phyloP scores from a whole-genome alignment of 371 early-diverging fungal species.

The Mucor plumbeus region DNA sequence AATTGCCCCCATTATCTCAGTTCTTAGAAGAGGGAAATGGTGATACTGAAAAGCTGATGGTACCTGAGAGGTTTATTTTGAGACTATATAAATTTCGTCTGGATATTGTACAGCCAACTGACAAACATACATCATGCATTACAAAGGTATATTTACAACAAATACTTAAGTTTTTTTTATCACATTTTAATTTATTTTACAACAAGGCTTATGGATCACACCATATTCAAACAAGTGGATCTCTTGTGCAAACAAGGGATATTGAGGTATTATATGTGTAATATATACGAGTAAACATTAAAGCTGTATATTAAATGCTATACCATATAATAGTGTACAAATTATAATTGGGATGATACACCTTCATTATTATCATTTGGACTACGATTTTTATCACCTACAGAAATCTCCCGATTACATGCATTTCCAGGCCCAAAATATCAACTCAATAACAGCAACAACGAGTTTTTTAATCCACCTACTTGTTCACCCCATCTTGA shows the following conservation, averaged over 20 bases:
- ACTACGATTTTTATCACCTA: conserved; percentile 77
- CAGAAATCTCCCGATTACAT: conserved; percentile 78
- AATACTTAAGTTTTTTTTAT: background rate
- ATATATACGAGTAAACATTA: background rate
- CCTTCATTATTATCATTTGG: conserved; percentile 61
- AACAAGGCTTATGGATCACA: conserved; percentile 69
- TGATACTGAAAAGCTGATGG: conserved; percentile 43
- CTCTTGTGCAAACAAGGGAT: conserved; percentile 61
- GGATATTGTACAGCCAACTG: conserved; percentile 64
- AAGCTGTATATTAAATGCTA: background rate
- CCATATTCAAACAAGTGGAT: conserved; percentile 70
- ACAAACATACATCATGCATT: conserved; percentile 66
- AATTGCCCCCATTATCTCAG: conserved; percentile 33
- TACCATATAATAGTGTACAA: conserved; percentile 16
- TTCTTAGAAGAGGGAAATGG: conserved; percentile 53
- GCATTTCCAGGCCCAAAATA: conserved; percentile 55
- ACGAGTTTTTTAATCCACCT: conserved; percentile 24
- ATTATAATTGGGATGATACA: conserved; percentile 58
- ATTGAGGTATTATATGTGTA: conserved; percentile 35
- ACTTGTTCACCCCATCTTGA: conserved; percentile 32
- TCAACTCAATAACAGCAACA: background rate
- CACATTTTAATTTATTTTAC: conserved; percentile 5
- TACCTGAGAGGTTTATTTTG: conserved; percentile 68
- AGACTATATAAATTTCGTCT: conserved; percentile 67
- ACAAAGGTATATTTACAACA: conserved; percentile 63